Conservation (phyloP, 495 filamentous ascomycete species). For the Sordaria brevicollis region DNA sequence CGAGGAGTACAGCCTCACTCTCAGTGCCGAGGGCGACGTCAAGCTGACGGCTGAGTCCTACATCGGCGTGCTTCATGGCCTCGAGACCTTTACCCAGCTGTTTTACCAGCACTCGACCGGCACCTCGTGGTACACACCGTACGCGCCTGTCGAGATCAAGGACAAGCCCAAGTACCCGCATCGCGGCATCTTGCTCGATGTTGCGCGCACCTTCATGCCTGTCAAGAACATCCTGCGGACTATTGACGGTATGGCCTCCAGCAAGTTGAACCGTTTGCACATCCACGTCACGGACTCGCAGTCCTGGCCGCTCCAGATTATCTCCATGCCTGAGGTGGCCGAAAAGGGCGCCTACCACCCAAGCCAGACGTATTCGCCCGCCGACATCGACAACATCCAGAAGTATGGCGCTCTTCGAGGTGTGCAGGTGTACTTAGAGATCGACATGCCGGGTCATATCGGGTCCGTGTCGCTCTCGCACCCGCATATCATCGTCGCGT, state of each 20-base stretch:
- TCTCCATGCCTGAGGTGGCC: slow-evolving; percentile 57
- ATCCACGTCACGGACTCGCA: slow-evolving; percentile 74
- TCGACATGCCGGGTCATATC: slow-evolving; percentile 77
- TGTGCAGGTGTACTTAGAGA: slow-evolving; percentile 64
- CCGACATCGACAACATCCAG: slow-evolving; percentile 52
- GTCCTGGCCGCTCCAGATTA: slow-evolving; percentile 74
- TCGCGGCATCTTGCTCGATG: slow-evolving; percentile 66
- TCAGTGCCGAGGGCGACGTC: slow-evolving; percentile 42
- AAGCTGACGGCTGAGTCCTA: slow-evolving; percentile 52
- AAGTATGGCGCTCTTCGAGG: slow-evolving; percentile 56
- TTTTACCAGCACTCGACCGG: slow-evolving; percentile 57
- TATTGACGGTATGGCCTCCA: slow-evolving; percentile 62
- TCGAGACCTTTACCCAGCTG: slow-evolving; percentile 64
- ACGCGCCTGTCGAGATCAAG: slow-evolving; percentile 54
- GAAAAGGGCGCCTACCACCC: slow-evolving; percentile 56
- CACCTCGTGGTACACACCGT: slow-evolving; percentile 48
- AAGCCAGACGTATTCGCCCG: slow-evolving; percentile 51
- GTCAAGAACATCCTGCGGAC: slow-evolving; percentile 52
- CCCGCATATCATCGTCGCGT: slow-evolving; percentile 66
- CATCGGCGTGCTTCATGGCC: slow-evolving; percentile 53
- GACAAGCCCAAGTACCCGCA: slow-evolving; percentile 60
- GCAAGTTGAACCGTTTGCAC: slow-evolving; percentile 73
- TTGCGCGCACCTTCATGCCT: slow-evolving; percentile 54
- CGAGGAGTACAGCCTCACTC: slow-evolving; percentile 59
- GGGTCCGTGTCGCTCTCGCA: slow-evolving; percentile 49